phyloP scores from a whole-genome alignment of 2,329 filamentous ascomycete species.

The Microdochium trichocladiopsis region DNA sequence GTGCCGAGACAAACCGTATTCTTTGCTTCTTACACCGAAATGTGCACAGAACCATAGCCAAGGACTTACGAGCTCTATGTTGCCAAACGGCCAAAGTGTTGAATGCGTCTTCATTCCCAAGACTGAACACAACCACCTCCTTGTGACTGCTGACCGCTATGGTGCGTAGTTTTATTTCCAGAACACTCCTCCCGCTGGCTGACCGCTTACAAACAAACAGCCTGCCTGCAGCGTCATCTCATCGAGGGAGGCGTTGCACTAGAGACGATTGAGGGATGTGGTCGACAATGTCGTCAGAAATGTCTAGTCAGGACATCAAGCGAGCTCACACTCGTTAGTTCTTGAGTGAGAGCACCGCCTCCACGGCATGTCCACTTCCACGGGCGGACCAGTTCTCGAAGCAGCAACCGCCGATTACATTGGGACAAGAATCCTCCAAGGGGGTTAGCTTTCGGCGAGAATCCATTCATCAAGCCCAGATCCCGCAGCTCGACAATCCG shows the following conservation, averaged over 20 bases:
- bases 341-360: constrained; percentile 2
- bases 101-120: constrained; percentile 47
- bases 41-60: constrained; percentile 9
- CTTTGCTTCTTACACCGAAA: constrained; percentile 6
- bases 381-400: not conserved
- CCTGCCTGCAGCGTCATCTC: constrained; percentile 40
- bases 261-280: constrained; percentile 36
- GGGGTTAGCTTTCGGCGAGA: too few relatives aligned
- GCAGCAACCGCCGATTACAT: too few relatives aligned
- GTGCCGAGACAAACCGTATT: not conserved
- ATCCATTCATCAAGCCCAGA: too few relatives aligned
- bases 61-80: constrained; percentile 6
- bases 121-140: constrained; percentile 53
- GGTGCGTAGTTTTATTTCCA: constrained; percentile 29
- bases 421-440: too few relatives aligned
- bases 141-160: constrained; percentile 44
- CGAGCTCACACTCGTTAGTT: not conserved
- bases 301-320: constrained; percentile 4
- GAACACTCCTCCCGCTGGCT: constrained; percentile 5
- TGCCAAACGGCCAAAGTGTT: constrained; percentile 25
- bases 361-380: not conserved
- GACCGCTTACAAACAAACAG: constrained; percentile 15
- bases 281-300: not conserved
- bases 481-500: too few relatives aligned
- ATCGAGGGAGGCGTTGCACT: constrained; percentile 39